phyloP scores from a whole-genome alignment of 164 flowering plant genomes.

The Magnolia changhungtana region DNA sequence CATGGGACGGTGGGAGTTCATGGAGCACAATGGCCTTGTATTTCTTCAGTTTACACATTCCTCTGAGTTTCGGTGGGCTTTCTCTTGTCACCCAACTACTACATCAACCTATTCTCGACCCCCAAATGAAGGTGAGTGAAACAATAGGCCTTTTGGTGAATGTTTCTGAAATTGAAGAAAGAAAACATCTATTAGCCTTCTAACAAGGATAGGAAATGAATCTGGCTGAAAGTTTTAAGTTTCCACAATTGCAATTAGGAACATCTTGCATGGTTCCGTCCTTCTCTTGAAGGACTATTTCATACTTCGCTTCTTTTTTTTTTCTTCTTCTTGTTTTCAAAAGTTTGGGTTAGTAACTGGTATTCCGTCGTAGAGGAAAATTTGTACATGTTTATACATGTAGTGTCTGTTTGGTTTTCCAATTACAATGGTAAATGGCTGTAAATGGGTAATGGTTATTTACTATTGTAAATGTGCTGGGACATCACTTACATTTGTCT shows the following conservation, averaged over 20 bases:
- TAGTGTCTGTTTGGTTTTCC: too few species aligned
- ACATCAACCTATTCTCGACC: slow-evolving; percentile 55
- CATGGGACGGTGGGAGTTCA: slow-evolving; percentile 55
- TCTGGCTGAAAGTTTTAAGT: not conserved
- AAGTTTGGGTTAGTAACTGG: too few species aligned
- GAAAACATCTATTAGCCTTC: not conserved
- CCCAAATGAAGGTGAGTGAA: slow-evolving; percentile 53
- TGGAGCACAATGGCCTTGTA: slow-evolving; percentile 71
- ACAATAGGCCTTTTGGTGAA: not conserved
- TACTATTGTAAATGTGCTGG: too few species aligned
- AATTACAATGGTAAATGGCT: too few species aligned
- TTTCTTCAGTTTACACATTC: slow-evolving; percentile 73
- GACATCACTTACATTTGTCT: too few species aligned
- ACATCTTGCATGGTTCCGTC: not conserved
- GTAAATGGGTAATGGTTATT: too few species aligned
- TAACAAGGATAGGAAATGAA: too few species aligned
- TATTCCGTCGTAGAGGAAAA: too few species aligned
- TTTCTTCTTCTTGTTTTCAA: too few species aligned
- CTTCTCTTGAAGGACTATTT: not conserved
- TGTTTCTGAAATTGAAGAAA: not conserved
- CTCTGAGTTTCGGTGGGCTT: slow-evolving; percentile 77
- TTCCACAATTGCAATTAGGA: too few species aligned
- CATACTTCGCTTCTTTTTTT: too few species aligned
- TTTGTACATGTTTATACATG: too few species aligned
- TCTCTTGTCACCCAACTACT: slow-evolving; percentile 48